Conservation (phyloP, 306 rosid genomes). For the Psophocarpus tetragonolobus region DNA sequence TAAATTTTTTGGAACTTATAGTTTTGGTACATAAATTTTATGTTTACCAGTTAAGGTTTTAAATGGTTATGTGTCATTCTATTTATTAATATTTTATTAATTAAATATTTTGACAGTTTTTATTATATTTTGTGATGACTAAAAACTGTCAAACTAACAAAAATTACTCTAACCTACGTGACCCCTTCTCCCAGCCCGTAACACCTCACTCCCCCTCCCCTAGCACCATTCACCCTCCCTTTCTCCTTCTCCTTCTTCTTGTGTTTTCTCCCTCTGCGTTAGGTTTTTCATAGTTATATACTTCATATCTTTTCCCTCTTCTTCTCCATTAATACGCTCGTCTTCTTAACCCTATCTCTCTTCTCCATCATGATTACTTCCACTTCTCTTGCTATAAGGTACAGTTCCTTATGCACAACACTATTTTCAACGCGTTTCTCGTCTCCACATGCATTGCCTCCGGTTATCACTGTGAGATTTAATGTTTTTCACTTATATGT, state of each 20-base stretch:
- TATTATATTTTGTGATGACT: too few relatives aligned
- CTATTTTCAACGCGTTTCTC: background rate
- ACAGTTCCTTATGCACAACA: background rate
- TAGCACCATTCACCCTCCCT: too few relatives aligned
- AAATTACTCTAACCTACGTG: too few relatives aligned
- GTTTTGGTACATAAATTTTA: too few relatives aligned
- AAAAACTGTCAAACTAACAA: too few relatives aligned
- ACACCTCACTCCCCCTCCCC: too few relatives aligned
- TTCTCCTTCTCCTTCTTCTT: background rate
- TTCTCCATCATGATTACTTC: background rate
- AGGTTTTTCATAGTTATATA: constrained; percentile 22
- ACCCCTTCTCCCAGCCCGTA: too few relatives aligned
- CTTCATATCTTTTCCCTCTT: background rate
- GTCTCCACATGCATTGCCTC: constrained; percentile 5
- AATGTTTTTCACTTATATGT: constrained; percentile 14
- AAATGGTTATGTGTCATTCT: too few relatives aligned
- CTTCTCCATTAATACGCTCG: constrained; percentile 10
- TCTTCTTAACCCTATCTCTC: background rate
- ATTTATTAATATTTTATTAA: too few relatives aligned
- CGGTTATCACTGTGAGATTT: background rate
- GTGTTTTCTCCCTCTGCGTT: background rate
- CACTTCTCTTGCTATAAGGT: background rate
- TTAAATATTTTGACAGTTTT: too few relatives aligned
- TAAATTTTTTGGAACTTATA: too few relatives aligned
- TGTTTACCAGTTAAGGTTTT: too few relatives aligned